Base-by-base conservation (phyloP, 495 filamentous ascomycete species). In the Penicillium daleae region DNA sequence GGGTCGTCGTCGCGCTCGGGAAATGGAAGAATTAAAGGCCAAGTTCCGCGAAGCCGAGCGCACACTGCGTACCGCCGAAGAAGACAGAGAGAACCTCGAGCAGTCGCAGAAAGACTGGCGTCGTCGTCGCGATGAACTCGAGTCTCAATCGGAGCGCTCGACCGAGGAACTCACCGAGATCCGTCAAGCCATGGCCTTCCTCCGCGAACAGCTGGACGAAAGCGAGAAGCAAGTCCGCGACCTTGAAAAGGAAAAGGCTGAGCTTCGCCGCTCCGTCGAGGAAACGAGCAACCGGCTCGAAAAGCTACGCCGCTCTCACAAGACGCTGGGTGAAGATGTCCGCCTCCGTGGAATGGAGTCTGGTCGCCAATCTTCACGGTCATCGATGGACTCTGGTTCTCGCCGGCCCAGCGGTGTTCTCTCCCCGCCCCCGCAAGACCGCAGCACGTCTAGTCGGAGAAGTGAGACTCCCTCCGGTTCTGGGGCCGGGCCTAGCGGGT, bases 161-260 rank as follows among this genome's bases (percentile, higher is more conserved):
- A 82, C 78, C 0, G 83, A 85, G 54, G 95, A 97, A 72, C 83
- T 89, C 6, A 78, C 80, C 10, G 92, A 97, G 58, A 81, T 92
- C 42, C 87, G 90, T 40, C 73, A 82, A 29, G 91, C 93, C 3
- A 93, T 97, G 85, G 80, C 82, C 4, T 88, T 89, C 59, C 82
- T 99, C 40, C 88, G 90, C 7, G 86, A 90, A 59, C 84, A 91
- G 0, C 76, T 99, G 2, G 95, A 98, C 62, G 90, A 90, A 56
- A 93, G 89, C 39, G 96, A 98, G 76, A 87, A 84, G 66, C 92
- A 95, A 71, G 88, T 89, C 1, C 84, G 88, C 26, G 89, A 92
- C 29, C 79, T 90, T 8, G 93, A 97, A 70, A 90, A 87, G 73
- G 90, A 95, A 67, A 92, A 90, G 59, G 76, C 81, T 0, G 91